Evolutionary conservation across 2,329 filamentous ascomycete genomes (phyloP), one percentile per base, ranked within the genome.

Genomic region (Cladorrhinum sp.): DNA sequence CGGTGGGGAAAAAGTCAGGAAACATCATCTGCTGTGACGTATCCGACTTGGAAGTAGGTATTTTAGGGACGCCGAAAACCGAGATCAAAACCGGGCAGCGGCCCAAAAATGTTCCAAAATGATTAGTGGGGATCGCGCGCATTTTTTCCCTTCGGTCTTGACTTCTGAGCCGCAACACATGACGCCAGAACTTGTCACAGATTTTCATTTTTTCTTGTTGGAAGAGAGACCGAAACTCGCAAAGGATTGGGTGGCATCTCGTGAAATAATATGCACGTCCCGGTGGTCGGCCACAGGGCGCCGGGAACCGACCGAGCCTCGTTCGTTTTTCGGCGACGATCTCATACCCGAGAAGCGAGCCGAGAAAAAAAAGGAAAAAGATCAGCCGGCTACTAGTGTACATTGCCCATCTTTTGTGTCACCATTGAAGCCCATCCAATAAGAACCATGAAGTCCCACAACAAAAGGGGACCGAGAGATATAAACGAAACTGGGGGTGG

Each of bases 371-470:
- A 16, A 36, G 26, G 26, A 28, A 28, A 36, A 16, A 10, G 53
- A 55, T 55, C 53, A 55, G 53, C 53, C 53, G 53, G 53, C 36
- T 54, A 54, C 52, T 14, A 42, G 1, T n/a, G 33, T 33, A n/a
- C 1, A 33, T 4, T 6, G 18, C n/a, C 49, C 9, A 3, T 10
- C 12, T 36, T n/a, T 24, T 28, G 30, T 49, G 46, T 49, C 21
- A 49, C 46, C 46, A 10, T 42, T 20, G n/a, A 18, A 6, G 3
- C 33, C 33, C 12, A 36, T 9, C 53, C 53, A 55, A 55, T 55
- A 33, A 55, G 23, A 24, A 26, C 16, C 53, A 46, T 26, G 21
- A 36, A 21, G 12, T 24, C 33, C 33, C 33, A 36, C 33, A 10
- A 10, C 4, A 36, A 36, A 36, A 36, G 14, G 12, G 33, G 33